phyloP scores from a whole-genome alignment of 148 eudicot genomes.

The Spergularia marina region DNA sequence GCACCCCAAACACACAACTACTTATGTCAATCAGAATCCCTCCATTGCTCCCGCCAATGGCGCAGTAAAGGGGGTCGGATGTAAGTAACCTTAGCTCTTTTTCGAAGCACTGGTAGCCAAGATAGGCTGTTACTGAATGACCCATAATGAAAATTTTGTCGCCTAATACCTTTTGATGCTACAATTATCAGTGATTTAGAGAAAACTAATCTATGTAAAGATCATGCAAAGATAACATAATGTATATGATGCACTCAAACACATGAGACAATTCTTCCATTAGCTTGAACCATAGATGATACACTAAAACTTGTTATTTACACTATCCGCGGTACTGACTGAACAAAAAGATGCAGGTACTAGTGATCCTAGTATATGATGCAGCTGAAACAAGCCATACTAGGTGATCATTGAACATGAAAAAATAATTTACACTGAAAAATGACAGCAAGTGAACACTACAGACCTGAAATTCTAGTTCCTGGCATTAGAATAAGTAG shows the following conservation, averaged over 20 bases:
- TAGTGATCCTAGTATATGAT: constrained; percentile 15
- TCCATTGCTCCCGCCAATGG: no score
- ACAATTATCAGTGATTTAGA: no score
- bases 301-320: constrained; percentile 33
- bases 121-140: no score
- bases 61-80: no score
- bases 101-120: no score
- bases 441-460: neutral
- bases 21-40: neutral
- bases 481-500: constrained; percentile 11
- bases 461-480: constrained; percentile 27
- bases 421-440: constrained; percentile 10
- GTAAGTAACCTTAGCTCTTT: no score
- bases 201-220: constrained; percentile 1
- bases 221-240: constrained; percentile 4
- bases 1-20: constrained; percentile 26
- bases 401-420: neutral
- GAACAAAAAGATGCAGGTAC: neutral
- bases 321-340: constrained; percentile 14
- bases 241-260: neutral
- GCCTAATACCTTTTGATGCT: no score
- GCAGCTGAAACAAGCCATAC: constrained; percentile 25
- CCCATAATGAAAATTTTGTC: no score
- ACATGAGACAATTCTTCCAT: constrained; percentile 12
- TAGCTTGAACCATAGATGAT: constrained; percentile 17